Evolutionary conservation across 495 filamentous ascomycete species (phyloP), one percentile per base, ranked within the genome.

Genomic region (Penicillium paradoxum): DNA sequence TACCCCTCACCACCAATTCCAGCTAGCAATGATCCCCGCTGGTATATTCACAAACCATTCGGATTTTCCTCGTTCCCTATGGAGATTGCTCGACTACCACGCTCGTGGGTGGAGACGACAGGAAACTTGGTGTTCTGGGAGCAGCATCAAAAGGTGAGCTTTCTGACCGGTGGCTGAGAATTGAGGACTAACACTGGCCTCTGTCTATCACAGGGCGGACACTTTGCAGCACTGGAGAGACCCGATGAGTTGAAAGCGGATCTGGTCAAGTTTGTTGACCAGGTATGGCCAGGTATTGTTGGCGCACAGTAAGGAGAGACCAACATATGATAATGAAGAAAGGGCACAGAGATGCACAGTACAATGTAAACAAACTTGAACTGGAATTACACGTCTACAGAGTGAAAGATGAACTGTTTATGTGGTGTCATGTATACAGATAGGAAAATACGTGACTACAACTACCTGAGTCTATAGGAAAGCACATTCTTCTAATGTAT

Each of bases 191-290:
- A 44, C 14, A 49, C 49, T 57, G 24, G 40, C 14, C 42, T 43
- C 57, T 27, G 40, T 45, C 5, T 11, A 5, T n/a, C 40, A 17
- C 32, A 77, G 73, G 84, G 86, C 19, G 83, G 84, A 0, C 84
- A 86, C 67, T 87, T 86, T 56, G 81, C 83, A 1, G 80, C 79
- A 19, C 57, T 85, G 42, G 81, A 87, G 63, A 52, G 72, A 36
- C 84, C 84, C 2, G 65, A 68, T 42, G 60, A 60, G 22, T 64
- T 88, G 41, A 69, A 82, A 30, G 54, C 69, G 14, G 86, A 88
- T 64, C 49, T 88, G 6, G 71, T 73, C 13, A 75, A 77, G 15
- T 90, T 85, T 62, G 66, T 81, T 13, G 46, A 65, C 13, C 68
- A 79, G 54, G 69, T 71, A 2, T 74, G 69, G 70, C 62, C 63